Percentiles rank a stretch among this genome's conserved stretches.
Conservation (phyloP, 2,329 filamentous ascomycete species). For the Colletotrichum orchidophilum region DNA sequence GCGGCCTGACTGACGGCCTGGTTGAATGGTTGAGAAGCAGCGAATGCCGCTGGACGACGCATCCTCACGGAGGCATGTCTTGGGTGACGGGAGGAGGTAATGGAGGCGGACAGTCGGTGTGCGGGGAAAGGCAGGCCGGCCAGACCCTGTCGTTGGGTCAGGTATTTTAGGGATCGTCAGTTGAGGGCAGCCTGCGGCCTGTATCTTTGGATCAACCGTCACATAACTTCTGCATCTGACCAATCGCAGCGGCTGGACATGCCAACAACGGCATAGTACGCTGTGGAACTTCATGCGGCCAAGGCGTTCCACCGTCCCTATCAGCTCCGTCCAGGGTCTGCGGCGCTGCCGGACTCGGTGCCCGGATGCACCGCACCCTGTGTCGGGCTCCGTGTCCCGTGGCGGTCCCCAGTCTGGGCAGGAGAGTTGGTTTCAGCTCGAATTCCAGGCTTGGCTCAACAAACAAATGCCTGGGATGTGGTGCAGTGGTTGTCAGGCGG, state of each 20-base stretch:
- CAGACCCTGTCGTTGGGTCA: conserved; percentile 20
- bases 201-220: conserved; percentile 7
- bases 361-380: conserved; percentile 20
- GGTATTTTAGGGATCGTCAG: conserved; percentile 12
- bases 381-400: conserved; percentile 11
- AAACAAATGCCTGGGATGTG: neutral
- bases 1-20: neutral
- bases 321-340: conserved; percentile 25
- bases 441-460: neutral
- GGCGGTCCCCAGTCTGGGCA: neutral
- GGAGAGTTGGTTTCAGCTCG: too few species aligned
- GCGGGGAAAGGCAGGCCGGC: conserved; percentile 18
- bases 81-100: conserved; percentile 9
- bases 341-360: conserved; percentile 22
- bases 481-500: neutral
- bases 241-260: conserved; percentile 32
- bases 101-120: conserved; percentile 1
- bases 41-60: neutral
- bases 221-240: neutral
- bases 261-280: conserved; percentile 32
- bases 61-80: neutral
- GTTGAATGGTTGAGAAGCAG: conserved; percentile 8
- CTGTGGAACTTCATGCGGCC: conserved; percentile 22
- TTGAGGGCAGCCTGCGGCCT: conserved; percentile 1
- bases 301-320: conserved; percentile 23